Percentiles rank a stretch among this genome's conserved stretches.
phyloP scores from a whole-genome alignment of 2,329 filamentous ascomycete species.

The Nigrospora oryzae region DNA sequence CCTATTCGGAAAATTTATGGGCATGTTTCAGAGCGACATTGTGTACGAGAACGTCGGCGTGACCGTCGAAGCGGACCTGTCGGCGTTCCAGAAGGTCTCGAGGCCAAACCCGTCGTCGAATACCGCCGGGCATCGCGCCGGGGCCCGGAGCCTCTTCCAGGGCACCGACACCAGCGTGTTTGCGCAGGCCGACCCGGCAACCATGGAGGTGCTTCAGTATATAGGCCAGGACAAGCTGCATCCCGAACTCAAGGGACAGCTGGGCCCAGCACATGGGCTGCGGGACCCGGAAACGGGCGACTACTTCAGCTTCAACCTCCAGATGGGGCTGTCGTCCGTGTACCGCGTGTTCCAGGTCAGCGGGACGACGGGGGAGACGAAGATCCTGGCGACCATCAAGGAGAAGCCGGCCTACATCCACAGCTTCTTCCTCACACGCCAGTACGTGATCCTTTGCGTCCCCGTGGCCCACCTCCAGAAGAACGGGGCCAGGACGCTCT shows the following conservation, averaged over 20 bases:
- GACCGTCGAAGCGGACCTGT: slow-evolving; percentile 45
- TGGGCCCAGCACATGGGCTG: slow-evolving; percentile 44
- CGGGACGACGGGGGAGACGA: slow-evolving; percentile 40
- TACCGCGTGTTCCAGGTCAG: slow-evolving; percentile 47
- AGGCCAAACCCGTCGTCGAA: slow-evolving; percentile 8
- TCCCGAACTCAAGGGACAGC: slow-evolving; percentile 39
- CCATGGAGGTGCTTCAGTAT: slow-evolving; percentile 44
- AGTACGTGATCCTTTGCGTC: neutral
- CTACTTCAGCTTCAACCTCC: slow-evolving; percentile 51
- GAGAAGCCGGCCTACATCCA: slow-evolving; percentile 38
- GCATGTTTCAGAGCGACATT: slow-evolving; percentile 3
- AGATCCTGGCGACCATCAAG: slow-evolving; percentile 43
- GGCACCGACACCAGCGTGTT: slow-evolving; percentile 30
- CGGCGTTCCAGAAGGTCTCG: slow-evolving; percentile 35
- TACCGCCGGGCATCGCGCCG: neutral
- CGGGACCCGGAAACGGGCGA: slow-evolving; percentile 47
- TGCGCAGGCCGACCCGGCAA: slow-evolving; percentile 44
- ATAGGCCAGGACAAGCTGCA: slow-evolving; percentile 38
- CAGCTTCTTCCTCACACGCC: neutral
- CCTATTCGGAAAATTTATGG: slow-evolving; percentile 1
- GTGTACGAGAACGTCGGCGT: slow-evolving; percentile 45
- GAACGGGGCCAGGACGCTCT: neutral
- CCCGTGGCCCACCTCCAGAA: neutral
- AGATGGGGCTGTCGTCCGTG: slow-evolving; percentile 29
- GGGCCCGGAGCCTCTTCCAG: slow-evolving; percentile 1